Base-by-base conservation (phyloP, 192 early-diverging fungal species). In the Rhizoclosmatium globosum region DNA sequence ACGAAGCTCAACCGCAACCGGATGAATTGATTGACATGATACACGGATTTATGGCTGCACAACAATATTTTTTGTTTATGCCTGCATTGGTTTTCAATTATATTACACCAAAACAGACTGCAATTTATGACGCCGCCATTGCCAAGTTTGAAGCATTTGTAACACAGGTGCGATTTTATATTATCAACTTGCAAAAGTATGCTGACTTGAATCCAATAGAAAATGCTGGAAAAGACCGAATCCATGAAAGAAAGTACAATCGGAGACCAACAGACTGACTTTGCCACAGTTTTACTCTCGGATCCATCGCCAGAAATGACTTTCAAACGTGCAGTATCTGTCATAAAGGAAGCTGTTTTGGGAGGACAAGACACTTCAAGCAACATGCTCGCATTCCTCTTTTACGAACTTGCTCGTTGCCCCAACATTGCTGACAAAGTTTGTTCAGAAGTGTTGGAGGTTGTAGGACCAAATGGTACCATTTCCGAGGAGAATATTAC, bases 311-410 rank as follows among this genome's bases (percentile, higher is more conserved):
- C 9, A n/a, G 19, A n/a, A 9, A 56, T 15, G 53, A 15, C 53
- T 56, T n/a, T n/a, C 1, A 56, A 9, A n/a, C 53, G 53, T 56
- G 53, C 53, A n/a, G 11, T 56, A 15, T n/a, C 9, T 15, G 50
- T 53, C 17, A 53, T 53, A 7, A 53, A 53, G 50, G 50, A 53
- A 21, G 53, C 48, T 1, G 3, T 72, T 57, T n/a, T 17, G 1
- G 70, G 50, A 2, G 70, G 70, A 38, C 50, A 46, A 50, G 70
- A 72, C 15, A 72, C 70, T 3, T 21, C 23, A 7, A 57, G 48
- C 19, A 50, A 72, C 11, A 44, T 50, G 9, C 50, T 72, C 47
- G 31, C 48, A 19, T 72, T 72, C 53, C 6, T 72, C 9, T 15
- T 39, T 3, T 72, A 58, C 53, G 70, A 72, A 44, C 47, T 72